These are phyloP conservation scores for Kazachstania psychrophila DNA, from an alignment of 805 yeast genomes.

Conservation along the genomic window DNA sequence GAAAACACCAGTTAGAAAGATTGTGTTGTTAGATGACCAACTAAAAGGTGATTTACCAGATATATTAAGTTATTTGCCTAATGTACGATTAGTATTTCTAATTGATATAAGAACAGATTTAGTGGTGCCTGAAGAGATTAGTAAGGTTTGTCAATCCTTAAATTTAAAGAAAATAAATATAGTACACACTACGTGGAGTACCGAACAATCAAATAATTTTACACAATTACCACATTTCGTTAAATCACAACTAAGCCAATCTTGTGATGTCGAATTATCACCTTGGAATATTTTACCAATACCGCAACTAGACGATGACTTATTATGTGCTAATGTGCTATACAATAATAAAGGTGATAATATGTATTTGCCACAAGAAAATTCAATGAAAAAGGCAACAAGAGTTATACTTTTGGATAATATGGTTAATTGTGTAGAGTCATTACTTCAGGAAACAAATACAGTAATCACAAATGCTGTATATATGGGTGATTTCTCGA, in stretches of 20 bases:
- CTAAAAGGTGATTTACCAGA: slow-evolving; percentile 10
- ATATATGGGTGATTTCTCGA: slow-evolving; percentile 21
- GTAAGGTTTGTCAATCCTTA: slow-evolving; percentile 4
- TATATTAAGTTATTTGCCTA: slow-evolving; percentile 6
- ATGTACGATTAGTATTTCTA: slow-evolving; percentile 17
- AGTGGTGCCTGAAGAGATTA: slow-evolving; percentile 10
- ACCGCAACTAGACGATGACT: slow-evolving; percentile 22
- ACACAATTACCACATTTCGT: slow-evolving; percentile 17
- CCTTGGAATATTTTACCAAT: slow-evolving; percentile 22
- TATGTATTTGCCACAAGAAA: slow-evolving; percentile 17
- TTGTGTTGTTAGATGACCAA: slow-evolving; percentile 19
- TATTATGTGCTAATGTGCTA: slow-evolving; percentile 17
- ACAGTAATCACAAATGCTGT: slow-evolving; percentile 21
- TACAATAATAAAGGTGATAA: slow-evolving; percentile 20
- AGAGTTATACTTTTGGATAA: slow-evolving; percentile 22
- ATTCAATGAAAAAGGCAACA: slow-evolving; percentile 19
- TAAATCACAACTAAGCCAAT: slow-evolving; percentile 11
- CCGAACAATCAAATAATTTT: slow-evolving; percentile 10
- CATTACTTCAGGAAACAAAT: slow-evolving; percentile 16
- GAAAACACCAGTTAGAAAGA: slow-evolving; percentile 20
- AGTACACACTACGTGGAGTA: slow-evolving; percentile 14
- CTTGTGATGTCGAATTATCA: slow-evolving; percentile 6
- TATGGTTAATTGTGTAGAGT: slow-evolving; percentile 19
- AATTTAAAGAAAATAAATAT: slow-evolving; percentile 6
- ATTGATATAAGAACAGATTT: slow-evolving; percentile 23